Evolutionary conservation across 2,329 filamentous ascomycete genomes (phyloP).

Genomic region (Sordariomycetes sp.): DNA sequence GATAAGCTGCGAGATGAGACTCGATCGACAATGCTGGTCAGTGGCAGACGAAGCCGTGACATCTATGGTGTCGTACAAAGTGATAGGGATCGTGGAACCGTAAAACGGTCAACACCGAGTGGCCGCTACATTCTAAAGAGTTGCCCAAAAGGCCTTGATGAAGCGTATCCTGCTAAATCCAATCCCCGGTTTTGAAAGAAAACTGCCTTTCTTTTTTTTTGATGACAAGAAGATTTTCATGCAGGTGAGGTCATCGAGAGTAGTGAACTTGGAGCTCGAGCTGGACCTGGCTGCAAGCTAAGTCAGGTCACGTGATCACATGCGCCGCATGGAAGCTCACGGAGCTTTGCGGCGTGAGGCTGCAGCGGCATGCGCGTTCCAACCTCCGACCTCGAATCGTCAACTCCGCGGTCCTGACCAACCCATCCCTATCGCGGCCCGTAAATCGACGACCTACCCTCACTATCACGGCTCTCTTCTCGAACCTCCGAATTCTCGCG

Average conservation of each 20-base stretch:
- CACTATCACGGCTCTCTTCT: background rate
- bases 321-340: background rate
- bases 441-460: background rate
- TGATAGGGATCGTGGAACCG: background rate
- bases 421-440: background rate
- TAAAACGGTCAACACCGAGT: background rate
- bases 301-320: slow-evolving; percentile 1
- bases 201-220: too few species aligned
- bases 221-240: background rate
- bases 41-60: background rate
- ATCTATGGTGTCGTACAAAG: background rate
- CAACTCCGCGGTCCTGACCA: background rate
- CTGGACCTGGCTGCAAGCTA: background rate
- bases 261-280: background rate
- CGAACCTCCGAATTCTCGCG: background rate
- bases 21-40: background rate
- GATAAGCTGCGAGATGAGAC: background rate
- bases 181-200: too few species aligned
- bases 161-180: background rate
- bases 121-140: background rate
- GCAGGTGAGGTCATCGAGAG: background rate
- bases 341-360: background rate
- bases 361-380: slow-evolving; percentile 2
- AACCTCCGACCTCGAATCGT: background rate
- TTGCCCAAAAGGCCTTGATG: too few species aligned